Percentiles rank a stretch among this genome's conserved stretches.
Evolutionary conservation across 139 green algal species (phyloP).

Genomic region (Chlamydomonas eustigma): DNA sequence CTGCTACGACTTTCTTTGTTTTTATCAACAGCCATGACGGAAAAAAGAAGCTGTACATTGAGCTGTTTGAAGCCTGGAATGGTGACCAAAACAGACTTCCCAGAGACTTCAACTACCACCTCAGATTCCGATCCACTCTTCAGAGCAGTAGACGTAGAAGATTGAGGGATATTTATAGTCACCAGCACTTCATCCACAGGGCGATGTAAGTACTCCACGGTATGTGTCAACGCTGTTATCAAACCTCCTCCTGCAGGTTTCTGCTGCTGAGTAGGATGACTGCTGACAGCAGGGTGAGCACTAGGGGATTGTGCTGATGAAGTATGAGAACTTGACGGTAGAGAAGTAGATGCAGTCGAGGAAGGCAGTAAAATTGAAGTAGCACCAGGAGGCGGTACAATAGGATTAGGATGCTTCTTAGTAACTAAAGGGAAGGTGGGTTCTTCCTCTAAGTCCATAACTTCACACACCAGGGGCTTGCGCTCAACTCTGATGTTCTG

Average conservation of each 20-base stretch:
- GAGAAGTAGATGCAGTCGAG: not conserved
- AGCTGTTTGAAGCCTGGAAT: conserved; percentile 12
- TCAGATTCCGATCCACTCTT: not conserved
- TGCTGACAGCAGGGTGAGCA: no score
- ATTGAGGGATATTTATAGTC: not conserved
- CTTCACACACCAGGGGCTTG: conserved; percentile 43
- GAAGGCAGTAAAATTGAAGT: not conserved
- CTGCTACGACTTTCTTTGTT: not conserved
- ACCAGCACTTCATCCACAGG: conserved; percentile 31
- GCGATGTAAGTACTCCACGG: conserved; percentile 26
- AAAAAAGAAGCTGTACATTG: not conserved
- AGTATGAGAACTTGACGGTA: not conserved
- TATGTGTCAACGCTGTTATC: not conserved
- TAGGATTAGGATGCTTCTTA: conserved; percentile 6
- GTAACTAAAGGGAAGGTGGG: conserved; percentile 41
- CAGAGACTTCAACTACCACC: conserved; percentile 6
- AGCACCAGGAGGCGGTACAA: not conserved
- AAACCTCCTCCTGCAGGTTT: not conserved
- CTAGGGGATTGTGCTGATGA: no score
- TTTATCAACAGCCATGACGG: not conserved
- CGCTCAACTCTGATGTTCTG: conserved; percentile 35
- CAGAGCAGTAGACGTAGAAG: conserved; percentile 7
- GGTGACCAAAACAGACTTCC: not conserved
- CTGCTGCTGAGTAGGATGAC: no score
- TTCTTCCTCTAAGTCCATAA: conserved; percentile 40